Evolutionary conservation across 2,329 filamentous ascomycete species (phyloP), one percentile per base, ranked within the genome.

Genomic region (Neofusicoccum cordaticola): DNA sequence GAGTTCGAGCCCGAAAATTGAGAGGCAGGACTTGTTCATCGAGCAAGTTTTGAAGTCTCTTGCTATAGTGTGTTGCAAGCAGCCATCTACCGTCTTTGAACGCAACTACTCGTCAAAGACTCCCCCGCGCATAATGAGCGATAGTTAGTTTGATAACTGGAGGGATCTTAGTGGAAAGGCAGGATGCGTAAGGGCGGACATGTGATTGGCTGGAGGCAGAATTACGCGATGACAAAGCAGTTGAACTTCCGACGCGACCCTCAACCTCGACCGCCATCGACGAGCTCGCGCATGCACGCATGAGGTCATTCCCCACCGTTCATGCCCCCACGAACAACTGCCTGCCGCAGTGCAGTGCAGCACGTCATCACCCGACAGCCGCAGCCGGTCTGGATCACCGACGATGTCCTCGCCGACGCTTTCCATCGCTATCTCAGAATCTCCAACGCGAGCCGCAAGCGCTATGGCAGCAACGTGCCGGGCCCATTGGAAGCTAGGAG

Each of bases 401-500:
- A 90, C 69, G 79, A 84, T 51, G 69, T 84, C 27, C 80, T 90
- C 13, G 74, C 77, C 27, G 74, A 77, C 61, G 82, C 83, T 2
- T 85, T 87, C 68, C 68, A 75, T 66, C 80, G 81, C 27, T 86
- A 86, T 74, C 76, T 52, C 45, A 37, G 53, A 13, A 37, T 51
- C 17, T 65, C 63, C 45, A 45, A 65, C 79, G 62, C 81, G 79
- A 50, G 80, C 79, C 66, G 75, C 75, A 75, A 75, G 71, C 82
- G 86, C 67, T 79, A 86, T 82, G 85, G 84, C 68, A 87, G 86
- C 78, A 81, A 81, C 68, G 83, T 87, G 2, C 86, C 86, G 11
- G 86, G 86, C 2, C 86, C 86, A 71, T 77, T 88, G 77, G 86
- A 89, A 75, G 85, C 86, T 51, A 81, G 83, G 67, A 80, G 82